A percentile compares a stretch with the other conserved stretches of the same genome.
Evolutionary conservation across 2,329 filamentous ascomycete species (phyloP).

Genomic region (Phyllosticta citriasiana): DNA sequence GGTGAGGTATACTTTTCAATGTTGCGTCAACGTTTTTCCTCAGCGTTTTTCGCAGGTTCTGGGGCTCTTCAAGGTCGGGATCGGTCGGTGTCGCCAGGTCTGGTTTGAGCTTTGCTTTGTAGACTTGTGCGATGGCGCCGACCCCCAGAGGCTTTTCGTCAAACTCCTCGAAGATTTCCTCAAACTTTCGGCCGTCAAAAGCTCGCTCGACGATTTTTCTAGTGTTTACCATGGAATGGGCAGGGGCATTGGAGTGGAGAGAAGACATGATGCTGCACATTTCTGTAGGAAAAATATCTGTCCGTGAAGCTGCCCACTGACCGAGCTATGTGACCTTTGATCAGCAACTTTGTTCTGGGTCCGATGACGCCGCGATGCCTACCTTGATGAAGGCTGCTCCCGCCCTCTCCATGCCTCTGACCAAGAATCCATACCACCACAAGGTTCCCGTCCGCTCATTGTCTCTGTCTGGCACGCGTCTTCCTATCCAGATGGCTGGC

Average conservation of each 20-base stretch:
- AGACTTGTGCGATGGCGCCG: constrained; percentile 94
- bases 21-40: constrained; percentile 74
- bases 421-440: constrained; percentile 91
- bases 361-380: constrained; percentile 10
- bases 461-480: constrained; percentile 50
- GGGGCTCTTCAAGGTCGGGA: constrained; percentile 42
- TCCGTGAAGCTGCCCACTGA: constrained; percentile 94
- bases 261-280: constrained; percentile 92
- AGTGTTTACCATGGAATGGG: constrained; percentile 74
- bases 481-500: constrained; percentile 72
- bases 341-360: neutral
- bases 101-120: constrained; percentile 83
- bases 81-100: constrained; percentile 58
- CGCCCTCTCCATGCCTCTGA: constrained; percentile 80
- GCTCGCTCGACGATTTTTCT: constrained; percentile 70
- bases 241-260: constrained; percentile 86
- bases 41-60: constrained; percentile 58
- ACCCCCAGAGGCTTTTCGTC: constrained; percentile 82
- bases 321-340: constrained; percentile 54
- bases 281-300: constrained; percentile 90
- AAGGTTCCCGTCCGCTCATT: constrained; percentile 72
- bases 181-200: constrained; percentile 69
- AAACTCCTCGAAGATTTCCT: constrained; percentile 95
- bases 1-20: constrained; percentile 73
- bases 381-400: constrained; percentile 97